Evolutionary conservation across 2,329 filamentous ascomycete species (phyloP), one percentile per base, ranked within the genome.

Genomic region (Orbilia quercus): DNA sequence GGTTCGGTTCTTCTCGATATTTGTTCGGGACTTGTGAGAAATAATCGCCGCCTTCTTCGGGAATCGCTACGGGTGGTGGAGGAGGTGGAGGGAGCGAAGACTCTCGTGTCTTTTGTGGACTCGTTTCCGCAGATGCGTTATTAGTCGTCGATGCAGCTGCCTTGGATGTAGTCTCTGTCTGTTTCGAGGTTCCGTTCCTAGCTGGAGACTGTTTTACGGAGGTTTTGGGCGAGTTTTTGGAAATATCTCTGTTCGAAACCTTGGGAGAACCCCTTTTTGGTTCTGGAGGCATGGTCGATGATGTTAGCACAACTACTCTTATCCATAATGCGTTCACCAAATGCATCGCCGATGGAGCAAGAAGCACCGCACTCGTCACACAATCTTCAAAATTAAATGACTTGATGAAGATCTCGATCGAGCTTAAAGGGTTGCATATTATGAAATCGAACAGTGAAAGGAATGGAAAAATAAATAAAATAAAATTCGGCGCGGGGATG

Each of bases 1-100:
- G 94, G 81, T 99, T 98, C 72, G 92, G 92, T 83, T 98, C 95
- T 80, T 90, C 86, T 78, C 87, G 89, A 80, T 92, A 82, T 74
- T 84, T 82, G 70, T 81, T 83, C n/a, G 78, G 78, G 64, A 83
- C 82, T 55, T 81, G 79, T 50, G 76, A 81, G 76, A 82, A 82
- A 79, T 85, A 85, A 77, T 85, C 84, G 16, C 66, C 74, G 60
- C 80, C 80, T 51, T 82, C 82, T 50, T 83, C 82, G 72, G 78
- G 76, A 66, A 81, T 80, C 75, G 81, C 81, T 75, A 80, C 79
- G 54, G 79, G 78, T 40, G 83, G 83, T 75, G 82, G 83, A 31
- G 84, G 84, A 77, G 84, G 76, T 44, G 65, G 83, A 80, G 84
- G 79, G 81, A 88, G 81, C 81, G 84, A 38, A 80, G 81, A 64